Conservation (phyloP, 1,284 basidiomycete species). For the Ceratobasidium sp. region DNA sequence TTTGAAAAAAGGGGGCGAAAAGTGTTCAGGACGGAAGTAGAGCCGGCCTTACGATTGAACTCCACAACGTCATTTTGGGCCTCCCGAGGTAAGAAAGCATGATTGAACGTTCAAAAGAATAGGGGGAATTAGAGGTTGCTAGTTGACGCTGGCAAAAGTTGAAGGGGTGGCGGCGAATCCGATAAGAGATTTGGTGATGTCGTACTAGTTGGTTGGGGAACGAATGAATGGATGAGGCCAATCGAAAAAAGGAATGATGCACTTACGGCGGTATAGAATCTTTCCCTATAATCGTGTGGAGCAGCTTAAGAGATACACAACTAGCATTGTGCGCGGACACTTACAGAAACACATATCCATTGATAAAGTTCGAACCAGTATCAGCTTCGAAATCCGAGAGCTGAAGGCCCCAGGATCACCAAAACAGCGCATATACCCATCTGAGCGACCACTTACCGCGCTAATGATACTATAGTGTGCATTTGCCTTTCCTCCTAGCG, state of each 20-base stretch:
- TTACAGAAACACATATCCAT: constrained; percentile 31
- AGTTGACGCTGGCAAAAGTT: constrained; percentile 30
- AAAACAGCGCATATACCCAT: background rate
- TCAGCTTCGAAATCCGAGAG: constrained; percentile 25
- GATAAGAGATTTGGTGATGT: constrained; percentile 20
- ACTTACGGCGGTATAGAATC: constrained; percentile 34
- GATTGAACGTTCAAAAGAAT: background rate
- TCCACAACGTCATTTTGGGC: background rate
- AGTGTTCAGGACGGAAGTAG: background rate
- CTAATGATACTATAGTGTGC: constrained; percentile 25
- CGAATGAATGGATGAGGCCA: background rate
- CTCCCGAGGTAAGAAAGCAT: too few relatives aligned
- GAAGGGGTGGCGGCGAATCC: constrained; percentile 32
- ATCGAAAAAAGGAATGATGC: background rate
- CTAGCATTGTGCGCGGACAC: background rate
- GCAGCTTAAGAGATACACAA: background rate
- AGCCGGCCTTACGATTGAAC: background rate
- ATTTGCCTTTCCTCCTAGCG: constrained; percentile 27
- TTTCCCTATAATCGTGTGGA: background rate
- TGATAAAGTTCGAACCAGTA: constrained; percentile 28
- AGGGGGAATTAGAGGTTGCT: background rate
- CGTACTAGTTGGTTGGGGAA: background rate
- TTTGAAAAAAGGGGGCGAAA: too few relatives aligned
- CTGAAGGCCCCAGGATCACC: background rate
- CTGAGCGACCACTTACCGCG: background rate